Conservation (phyloP, 345 rosid genomes). For the Leavenworthia alabamica region DNA sequence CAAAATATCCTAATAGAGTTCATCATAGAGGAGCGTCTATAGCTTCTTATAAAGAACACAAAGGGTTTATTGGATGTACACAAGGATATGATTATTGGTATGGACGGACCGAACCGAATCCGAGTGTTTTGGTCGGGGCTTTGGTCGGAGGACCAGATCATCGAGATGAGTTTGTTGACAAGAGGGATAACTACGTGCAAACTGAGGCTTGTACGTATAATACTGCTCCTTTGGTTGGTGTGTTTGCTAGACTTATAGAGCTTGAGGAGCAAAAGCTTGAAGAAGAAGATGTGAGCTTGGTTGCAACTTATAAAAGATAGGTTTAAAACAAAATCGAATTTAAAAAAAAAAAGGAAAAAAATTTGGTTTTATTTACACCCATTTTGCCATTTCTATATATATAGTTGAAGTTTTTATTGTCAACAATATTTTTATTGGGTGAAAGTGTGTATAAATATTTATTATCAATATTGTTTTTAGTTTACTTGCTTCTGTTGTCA, state of each 20-base stretch:
- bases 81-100: conserved; percentile 69
- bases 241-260: conserved; percentile 55
- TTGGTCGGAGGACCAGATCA: conserved; percentile 70
- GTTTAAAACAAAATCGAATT: background rate
- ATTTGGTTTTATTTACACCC: conserved; percentile 14
- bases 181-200: conserved; percentile 45
- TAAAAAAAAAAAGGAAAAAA: background rate
- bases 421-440: conserved; percentile 5
- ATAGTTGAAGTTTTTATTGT: conserved; percentile 7
- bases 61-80: conserved; percentile 91
- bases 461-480: background rate
- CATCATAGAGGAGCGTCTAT: conserved; percentile 95
- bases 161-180: conserved; percentile 41
- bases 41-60: conserved; percentile 58
- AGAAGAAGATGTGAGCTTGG: conserved; percentile 27
- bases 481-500: background rate
- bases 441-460: conserved; percentile 24
- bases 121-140: conserved; percentile 59
- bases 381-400: conserved; percentile 5
- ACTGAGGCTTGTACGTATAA: conserved; percentile 56
- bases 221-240: conserved; percentile 60
- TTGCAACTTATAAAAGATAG: conserved; percentile 45
- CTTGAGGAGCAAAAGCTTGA: conserved; percentile 37
- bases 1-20: conserved; percentile 57
- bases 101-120: conserved; percentile 41